Evolutionary conservation across 2,329 filamentous ascomycete genomes (phyloP), one percentile per base, ranked within the genome.

Genomic region (Anisogramma anomala): DNA sequence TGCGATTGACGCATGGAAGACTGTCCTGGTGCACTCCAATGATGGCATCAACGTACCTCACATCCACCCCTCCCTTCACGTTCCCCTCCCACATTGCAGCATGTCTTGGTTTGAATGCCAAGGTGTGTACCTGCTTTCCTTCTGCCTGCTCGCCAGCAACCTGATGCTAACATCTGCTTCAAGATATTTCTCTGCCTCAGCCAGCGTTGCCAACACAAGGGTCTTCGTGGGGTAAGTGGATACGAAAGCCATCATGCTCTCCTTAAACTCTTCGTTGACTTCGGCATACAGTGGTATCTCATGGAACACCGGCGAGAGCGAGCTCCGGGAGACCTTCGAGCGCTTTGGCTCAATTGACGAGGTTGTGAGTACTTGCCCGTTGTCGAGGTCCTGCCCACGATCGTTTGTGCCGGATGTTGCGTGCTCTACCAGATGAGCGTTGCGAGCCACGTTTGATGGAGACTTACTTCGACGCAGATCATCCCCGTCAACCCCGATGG

Each of bases 111-210:
- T 7, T 33, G 13, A 8, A 18, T 6, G 27, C 27, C 11, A 18
- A n/a, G 27, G 19, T 22, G 15, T 27, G 27, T 25, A 11, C 8
- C 31, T 20, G 22, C 23, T 33, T 17, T 11, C 14, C 5, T 20
- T 40, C 31, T 11, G 17, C 8, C 13, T n/a, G 27, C 8, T 15
- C 9, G 14, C 33, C 27, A n/a, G 26, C 15, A 15, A 8, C 11
- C n/a, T 18, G 18, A 28, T 27, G 17, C 30, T 41, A 27, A 41
- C 13, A 26, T 22, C 22, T 30, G 17, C 14, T 30, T 25, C 18
- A n/a, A 41, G 38, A 30, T 41, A 35, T 17, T 41, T 41, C 25
- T 28, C 38, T 11, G 38, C 38, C 25, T 28, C 38, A 17, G 18
- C 38, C 23, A 34, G n/a, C n/a, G 17, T 41, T 32, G 20, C 17